Conservation (phyloP, 768 basidiomycete species). For the Gloeophyllum trabeum region DNA sequence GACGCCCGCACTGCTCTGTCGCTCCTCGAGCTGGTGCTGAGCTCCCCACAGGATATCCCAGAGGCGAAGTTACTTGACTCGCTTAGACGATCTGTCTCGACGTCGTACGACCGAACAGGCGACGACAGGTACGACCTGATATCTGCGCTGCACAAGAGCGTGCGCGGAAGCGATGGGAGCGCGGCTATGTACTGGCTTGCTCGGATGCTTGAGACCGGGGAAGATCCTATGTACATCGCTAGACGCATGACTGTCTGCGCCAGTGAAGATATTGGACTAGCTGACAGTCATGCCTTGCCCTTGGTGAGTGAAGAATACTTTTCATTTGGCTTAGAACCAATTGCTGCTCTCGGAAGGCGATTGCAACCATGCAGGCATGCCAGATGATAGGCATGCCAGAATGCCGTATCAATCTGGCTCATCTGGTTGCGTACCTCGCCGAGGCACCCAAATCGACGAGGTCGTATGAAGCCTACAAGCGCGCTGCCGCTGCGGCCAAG, state of each 20-base stretch:
- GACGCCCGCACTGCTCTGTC: constrained; percentile 75
- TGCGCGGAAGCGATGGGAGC: constrained; percentile 64
- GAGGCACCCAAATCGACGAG: constrained; percentile 78
- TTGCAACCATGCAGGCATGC: constrained; percentile 52
- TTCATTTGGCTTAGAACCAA: background rate
- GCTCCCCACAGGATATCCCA: constrained; percentile 24
- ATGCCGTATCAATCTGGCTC: constrained; percentile 69
- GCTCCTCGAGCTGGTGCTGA: constrained; percentile 59
- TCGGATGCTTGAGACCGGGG: constrained; percentile 70
- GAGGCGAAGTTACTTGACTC: constrained; percentile 42
- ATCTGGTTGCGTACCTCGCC: constrained; percentile 68
- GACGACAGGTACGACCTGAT: constrained; percentile 78
- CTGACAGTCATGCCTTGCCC: constrained; percentile 67
- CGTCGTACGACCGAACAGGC: constrained; percentile 65
- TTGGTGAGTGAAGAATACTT: constrained; percentile 32
- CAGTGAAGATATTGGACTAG: constrained; percentile 79
- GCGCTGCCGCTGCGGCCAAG: constrained; percentile 53
- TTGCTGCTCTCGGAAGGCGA: constrained; percentile 30
- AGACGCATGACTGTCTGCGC: constrained; percentile 71
- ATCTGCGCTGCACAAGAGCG: constrained; percentile 73
- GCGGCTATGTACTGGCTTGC: constrained; percentile 88
- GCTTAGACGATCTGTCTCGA: constrained; percentile 51
- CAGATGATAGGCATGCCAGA: constrained; percentile 74
- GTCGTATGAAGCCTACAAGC: constrained; percentile 66
- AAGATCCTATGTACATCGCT: constrained; percentile 71